phyloP scores from a whole-genome alignment of 1,139 yeast species.

The Yamadazyma epiphylla region DNA sequence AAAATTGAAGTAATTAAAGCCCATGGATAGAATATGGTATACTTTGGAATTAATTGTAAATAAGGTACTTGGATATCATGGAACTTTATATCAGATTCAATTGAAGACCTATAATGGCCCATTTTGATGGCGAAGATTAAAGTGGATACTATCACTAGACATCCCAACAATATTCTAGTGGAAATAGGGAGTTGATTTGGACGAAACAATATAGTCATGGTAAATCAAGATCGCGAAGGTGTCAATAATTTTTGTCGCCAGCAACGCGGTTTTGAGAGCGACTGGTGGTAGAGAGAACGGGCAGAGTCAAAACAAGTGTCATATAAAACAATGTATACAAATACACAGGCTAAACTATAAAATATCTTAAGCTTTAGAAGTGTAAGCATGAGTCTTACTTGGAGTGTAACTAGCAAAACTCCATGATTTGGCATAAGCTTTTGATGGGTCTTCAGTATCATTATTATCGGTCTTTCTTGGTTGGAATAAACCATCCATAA shows the following conservation, averaged over 20 bases:
- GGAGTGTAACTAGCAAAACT: conserved; percentile 51
- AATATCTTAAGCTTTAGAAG: conserved; percentile 65
- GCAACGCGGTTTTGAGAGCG: not conserved
- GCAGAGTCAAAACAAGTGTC: not conserved
- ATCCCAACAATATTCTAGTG: conserved; percentile 24
- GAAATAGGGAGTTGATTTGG: conserved; percentile 21
- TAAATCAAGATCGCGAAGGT: not conserved
- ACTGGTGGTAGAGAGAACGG: not conserved
- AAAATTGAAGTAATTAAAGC: conserved; percentile 68
- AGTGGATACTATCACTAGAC: conserved; percentile 19
- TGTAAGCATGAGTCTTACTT: conserved; percentile 49
- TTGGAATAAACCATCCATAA: conserved; percentile 76
- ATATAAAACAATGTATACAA: conserved; percentile 1
- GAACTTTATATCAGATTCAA: conserved; percentile 15
- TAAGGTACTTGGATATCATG: conserved; percentile 52
- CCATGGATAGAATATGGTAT: conserved; percentile 67
- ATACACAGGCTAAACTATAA: no score
- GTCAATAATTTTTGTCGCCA: not conserved
- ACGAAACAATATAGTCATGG: conserved; percentile 11
- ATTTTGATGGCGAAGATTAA: conserved; percentile 27
- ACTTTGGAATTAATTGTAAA: conserved; percentile 67
- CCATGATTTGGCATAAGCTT: conserved; percentile 47
- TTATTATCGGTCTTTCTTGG: conserved; percentile 79
- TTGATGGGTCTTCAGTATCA: conserved; percentile 64
- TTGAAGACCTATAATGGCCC: conserved; percentile 33